phyloP scores from a whole-genome alignment of 2,329 filamentous ascomycete species.

The Xylaria hypoxylon region DNA sequence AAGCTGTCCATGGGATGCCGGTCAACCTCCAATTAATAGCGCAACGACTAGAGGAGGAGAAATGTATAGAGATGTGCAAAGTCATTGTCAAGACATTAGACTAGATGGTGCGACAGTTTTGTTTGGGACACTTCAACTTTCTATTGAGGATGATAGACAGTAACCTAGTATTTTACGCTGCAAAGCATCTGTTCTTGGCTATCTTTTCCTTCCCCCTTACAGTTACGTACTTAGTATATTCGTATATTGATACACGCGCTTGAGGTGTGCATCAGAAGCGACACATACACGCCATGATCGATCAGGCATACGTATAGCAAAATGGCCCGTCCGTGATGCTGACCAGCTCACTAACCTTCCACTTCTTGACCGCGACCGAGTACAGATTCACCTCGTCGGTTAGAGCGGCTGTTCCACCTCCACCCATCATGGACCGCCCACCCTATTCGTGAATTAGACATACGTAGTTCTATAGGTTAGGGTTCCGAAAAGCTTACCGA shows the following conservation, averaged over 20 bases:
- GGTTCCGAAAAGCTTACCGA: slow-evolving; percentile 34
- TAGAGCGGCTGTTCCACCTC: slow-evolving; percentile 22
- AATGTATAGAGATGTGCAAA: slow-evolving; percentile 50
- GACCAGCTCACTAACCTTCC: slow-evolving; percentile 46
- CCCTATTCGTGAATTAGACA: slow-evolving; percentile 29
- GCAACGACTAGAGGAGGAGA: slow-evolving; percentile 51
- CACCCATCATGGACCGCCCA: slow-evolving; percentile 31
- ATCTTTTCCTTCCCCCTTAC: neutral
- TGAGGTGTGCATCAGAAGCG: neutral
- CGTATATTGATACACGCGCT: neutral
- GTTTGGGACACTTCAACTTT: neutral
- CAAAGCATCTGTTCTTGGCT: slow-evolving; percentile 6
- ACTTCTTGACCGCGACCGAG: slow-evolving; percentile 30
- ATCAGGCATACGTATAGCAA: slow-evolving; percentile 47
- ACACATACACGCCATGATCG: neutral
- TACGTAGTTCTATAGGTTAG: neutral
- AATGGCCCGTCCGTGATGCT: slow-evolving; percentile 47
- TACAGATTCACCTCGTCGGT: slow-evolving; percentile 35
- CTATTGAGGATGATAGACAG: neutral
- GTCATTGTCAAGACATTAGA: slow-evolving; percentile 44
- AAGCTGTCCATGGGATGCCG: slow-evolving; percentile 56
- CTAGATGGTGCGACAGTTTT: slow-evolving; percentile 29
- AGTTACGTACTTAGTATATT: too few relatives aligned
- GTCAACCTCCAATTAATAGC: slow-evolving; percentile 59
- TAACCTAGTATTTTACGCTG: neutral